Base-by-base conservation (phyloP, 1,139 yeast species). In the Tardiomyces depauwii region DNA sequence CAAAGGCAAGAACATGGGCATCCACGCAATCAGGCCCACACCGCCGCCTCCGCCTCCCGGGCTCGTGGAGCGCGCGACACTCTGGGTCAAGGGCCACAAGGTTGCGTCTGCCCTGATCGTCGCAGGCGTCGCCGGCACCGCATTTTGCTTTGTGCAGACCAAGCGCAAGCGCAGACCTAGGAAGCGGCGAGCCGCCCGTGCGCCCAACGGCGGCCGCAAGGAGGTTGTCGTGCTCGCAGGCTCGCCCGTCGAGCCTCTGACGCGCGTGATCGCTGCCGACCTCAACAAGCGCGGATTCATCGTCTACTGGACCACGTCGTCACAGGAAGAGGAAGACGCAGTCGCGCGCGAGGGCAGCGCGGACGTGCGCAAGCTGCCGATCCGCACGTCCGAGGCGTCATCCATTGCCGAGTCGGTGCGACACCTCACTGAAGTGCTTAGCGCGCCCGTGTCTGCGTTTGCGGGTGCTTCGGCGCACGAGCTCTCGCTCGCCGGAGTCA, bases 271-370 rank as follows among this genome's bases (percentile, higher is more conserved):
- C 36, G 86, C 88, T 0, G 71, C 77, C 47, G 95, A 86, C 58
- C 71, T 86, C 54, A 88, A 83, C 52, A 75, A 75, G 44, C 68
- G 95, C 47, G 95, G 95, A 1, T 83, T 83, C 58, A 80, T 86
- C 30, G 88, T 86, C 2, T 86, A 82, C 61, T 70, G 86, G 54
- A 80, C 93, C 1, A 78, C 85, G 2, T 65, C 79, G 12, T 81
- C 82, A 49, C 78, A 76, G 11, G 76, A 73, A 44, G 93, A 84
- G 54, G 71, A 74, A 46, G 74, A 71, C 50, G 72, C 78, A 47
- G 74, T 85, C 42, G 76, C 73, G 51, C 70, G 74, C 44, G 78
- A 76, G 52, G 66, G 71, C 43, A 67, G 70, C 33, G 63, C 77
- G 2, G 82, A 78, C 57, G 80, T 74, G 62, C 77, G 68, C 59